phyloP scores from a whole-genome alignment of 164 flowering plant genomes.

The Berberis vulgaris region DNA sequence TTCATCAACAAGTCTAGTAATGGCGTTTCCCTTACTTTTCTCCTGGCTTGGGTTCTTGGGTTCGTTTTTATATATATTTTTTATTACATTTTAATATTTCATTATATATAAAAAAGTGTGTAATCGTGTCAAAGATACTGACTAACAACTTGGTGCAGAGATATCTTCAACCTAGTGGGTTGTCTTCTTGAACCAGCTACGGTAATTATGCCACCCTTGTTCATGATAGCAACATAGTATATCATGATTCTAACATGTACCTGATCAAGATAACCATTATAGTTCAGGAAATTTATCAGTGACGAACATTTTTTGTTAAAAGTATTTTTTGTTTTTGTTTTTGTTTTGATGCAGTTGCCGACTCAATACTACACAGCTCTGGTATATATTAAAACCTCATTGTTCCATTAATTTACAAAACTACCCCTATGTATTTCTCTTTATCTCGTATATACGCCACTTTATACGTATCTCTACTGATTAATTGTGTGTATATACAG shows the following conservation, averaged over 20 bases:
- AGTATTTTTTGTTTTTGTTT: conserved; percentile 2
- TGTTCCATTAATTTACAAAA: not conserved
- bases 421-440: not conserved
- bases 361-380: conserved; percentile 91
- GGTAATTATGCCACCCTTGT: conserved; percentile 30
- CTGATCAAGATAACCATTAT: too few species aligned
- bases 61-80: conserved; percentile 11
- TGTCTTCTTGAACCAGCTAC: conserved; percentile 92
- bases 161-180: conserved; percentile 68
- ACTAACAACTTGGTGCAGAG: conserved; percentile 37
- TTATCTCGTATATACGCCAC: not conserved
- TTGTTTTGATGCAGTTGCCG: conserved; percentile 60
- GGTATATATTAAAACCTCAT: conserved; percentile 28
- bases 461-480: not conserved
- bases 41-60: conserved; percentile 88
- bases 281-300: too few species aligned
- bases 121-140: not conserved
- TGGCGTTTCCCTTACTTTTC: conserved; percentile 78
- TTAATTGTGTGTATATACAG: conserved; percentile 22
- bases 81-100: not conserved
- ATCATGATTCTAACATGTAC: too few species aligned
- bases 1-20: conserved; percentile 73
- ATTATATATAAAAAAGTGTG: not conserved
- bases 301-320: not conserved
- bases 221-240: too few species aligned